These are phyloP conservation scores for Guadua angustifolia DNA, from an alignment of 176 grass and related monocot species.

Conservation along the genomic window DNA sequence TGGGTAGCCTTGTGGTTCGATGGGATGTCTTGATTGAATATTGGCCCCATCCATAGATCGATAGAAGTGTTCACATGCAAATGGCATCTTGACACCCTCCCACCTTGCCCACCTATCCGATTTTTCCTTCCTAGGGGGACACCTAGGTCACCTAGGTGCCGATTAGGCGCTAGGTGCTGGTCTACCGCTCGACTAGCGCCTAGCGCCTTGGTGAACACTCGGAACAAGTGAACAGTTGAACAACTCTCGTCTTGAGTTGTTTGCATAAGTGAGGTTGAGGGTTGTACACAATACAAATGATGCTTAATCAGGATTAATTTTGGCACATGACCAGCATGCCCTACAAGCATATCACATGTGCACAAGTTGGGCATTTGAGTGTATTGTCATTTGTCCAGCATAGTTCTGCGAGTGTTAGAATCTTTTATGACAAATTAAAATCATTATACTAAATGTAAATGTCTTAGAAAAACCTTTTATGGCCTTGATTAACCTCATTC, in stretches of 20 bases:
- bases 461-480: background rate
- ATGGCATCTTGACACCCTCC: background rate
- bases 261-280: background rate
- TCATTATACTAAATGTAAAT: background rate
- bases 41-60: background rate
- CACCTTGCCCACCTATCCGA: too few species aligned
- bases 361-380: background rate
- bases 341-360: background rate
- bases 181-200: too few species aligned
- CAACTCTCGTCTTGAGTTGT: background rate
- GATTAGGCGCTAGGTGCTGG: too few species aligned
- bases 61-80: background rate
- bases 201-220: too few species aligned
- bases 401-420: conserved; percentile 1
- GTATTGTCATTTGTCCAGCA: background rate
- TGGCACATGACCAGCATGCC: background rate
- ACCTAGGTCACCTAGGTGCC: too few species aligned
- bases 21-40: background rate
- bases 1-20: background rate
- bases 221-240: background rate
- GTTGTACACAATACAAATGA: background rate
- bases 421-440: background rate
- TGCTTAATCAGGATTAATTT: background rate
- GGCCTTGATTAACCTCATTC: too few species aligned
- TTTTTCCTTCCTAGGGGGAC: too few species aligned